phyloP scores from a whole-genome alignment of 306 rosid species.

The Rubus parviflorus region DNA sequence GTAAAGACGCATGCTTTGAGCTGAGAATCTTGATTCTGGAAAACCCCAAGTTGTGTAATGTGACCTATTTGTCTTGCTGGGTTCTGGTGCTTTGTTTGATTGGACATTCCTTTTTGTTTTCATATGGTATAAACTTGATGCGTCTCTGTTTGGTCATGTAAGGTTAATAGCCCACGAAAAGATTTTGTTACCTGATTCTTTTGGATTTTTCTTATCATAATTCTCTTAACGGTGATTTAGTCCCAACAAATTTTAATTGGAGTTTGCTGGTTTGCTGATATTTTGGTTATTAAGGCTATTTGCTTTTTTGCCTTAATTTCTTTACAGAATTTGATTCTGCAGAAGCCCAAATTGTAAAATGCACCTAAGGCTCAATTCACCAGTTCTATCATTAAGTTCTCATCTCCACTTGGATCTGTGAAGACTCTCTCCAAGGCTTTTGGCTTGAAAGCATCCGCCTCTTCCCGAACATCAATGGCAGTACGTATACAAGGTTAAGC shows the following conservation, averaged over 20 bases:
- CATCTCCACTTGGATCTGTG: conserved; percentile 49
- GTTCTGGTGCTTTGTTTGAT: neutral
- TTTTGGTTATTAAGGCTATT: neutral
- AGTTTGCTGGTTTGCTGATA: neutral
- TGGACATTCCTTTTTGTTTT: neutral
- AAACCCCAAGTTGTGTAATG: neutral
- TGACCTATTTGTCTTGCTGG: neutral
- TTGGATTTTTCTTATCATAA: neutral
- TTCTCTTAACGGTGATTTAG: neutral
- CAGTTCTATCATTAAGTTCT: conserved; percentile 40
- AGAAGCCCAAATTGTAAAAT: neutral
- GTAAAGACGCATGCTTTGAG: neutral
- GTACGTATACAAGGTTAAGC: conserved; percentile 69
- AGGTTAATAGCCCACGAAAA: neutral
- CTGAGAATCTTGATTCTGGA: neutral
- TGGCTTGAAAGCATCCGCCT: conserved; percentile 58
- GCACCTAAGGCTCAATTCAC: conserved; percentile 25
- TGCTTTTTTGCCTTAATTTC: neutral
- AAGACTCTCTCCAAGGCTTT: conserved; percentile 46
- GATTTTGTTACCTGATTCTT: neutral
- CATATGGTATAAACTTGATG: neutral
- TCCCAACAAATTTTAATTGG: neutral
- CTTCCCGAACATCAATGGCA: conserved; percentile 59
- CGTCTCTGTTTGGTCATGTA: neutral
- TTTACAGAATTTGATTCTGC: neutral